Conservation (phyloP, 768 basidiomycete species). For the Mycena metata region DNA sequence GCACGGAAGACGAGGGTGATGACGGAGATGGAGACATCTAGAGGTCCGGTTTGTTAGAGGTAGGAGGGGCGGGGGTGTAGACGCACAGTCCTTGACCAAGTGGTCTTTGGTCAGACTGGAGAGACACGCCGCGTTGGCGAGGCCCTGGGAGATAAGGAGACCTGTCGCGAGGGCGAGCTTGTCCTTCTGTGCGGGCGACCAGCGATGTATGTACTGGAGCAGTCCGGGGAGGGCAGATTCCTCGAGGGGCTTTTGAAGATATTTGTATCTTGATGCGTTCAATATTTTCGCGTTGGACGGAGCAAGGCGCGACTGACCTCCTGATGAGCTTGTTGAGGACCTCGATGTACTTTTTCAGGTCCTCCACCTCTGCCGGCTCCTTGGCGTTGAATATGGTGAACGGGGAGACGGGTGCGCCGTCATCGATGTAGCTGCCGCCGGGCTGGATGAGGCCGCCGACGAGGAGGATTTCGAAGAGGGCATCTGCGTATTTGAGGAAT, state of each 20-base stretch:
- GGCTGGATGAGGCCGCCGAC: constrained; percentile 97
- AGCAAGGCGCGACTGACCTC: constrained; percentile 64
- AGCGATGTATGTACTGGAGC: constrained; percentile 91
- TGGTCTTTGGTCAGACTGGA: constrained; percentile 92
- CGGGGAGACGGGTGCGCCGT: constrained; percentile 85
- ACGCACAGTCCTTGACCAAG: constrained; percentile 91
- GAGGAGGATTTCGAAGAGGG: constrained; percentile 95
- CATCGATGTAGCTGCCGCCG: constrained; percentile 92
- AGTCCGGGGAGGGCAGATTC: constrained; percentile 84
- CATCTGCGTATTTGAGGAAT: constrained; percentile 96
- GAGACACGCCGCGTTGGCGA: constrained; percentile 83
- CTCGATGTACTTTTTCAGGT: constrained; percentile 94
- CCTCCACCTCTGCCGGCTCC: constrained; percentile 82
- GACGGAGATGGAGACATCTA: constrained; percentile 84
- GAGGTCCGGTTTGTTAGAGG: neutral
- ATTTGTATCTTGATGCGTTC: constrained; percentile 84
- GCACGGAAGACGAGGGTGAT: constrained; percentile 85
- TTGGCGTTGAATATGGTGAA: constrained; percentile 90
- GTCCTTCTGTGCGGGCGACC: constrained; percentile 81
- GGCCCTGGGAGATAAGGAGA: constrained; percentile 86
- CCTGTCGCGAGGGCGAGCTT: constrained; percentile 88
- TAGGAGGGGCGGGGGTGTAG: neutral
- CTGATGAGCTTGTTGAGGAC: constrained; percentile 97
- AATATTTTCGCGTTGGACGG: constrained; percentile 25
- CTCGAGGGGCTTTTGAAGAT: constrained; percentile 97